Evolutionary conservation across 1,284 basidiomycete genomes (phyloP).

Genomic region (Trichosporon sp.): DNA sequence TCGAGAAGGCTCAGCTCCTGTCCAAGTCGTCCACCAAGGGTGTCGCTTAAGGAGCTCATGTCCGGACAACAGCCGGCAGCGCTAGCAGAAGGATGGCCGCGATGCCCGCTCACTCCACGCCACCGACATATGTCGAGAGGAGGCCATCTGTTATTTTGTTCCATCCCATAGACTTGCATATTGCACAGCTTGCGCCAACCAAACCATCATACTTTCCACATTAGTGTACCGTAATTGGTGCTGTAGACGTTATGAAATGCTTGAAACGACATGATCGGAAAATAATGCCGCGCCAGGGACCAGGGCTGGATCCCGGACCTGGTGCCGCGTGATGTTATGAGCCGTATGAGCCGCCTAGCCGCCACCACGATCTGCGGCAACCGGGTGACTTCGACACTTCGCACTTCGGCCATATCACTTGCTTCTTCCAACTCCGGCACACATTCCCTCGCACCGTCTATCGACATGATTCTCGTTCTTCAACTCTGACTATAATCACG

Average conservation of each 20-base stretch:
- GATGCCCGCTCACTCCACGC: background rate
- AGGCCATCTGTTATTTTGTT: background rate
- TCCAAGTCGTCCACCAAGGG: conserved; percentile 61
- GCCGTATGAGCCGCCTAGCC: background rate
- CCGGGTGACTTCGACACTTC: background rate
- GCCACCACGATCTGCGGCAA: background rate
- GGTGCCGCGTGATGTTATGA: background rate
- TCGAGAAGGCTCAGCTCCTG: conserved; percentile 89
- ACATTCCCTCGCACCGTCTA: background rate
- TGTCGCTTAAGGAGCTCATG: conserved; percentile 35
- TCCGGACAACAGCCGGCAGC: background rate
- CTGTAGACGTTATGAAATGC: conserved; percentile 4
- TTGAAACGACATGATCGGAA: background rate
- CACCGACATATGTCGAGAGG: background rate
- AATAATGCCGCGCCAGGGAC: background rate
- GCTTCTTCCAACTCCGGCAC: background rate
- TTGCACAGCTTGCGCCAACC: conserved; percentile 2
- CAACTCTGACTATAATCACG: background rate
- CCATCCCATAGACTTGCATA: conserved; percentile 2
- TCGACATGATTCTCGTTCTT: background rate
- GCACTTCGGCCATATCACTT: background rate
- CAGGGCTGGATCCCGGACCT: background rate
- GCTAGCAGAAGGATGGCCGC: background rate
- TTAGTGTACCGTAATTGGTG: background rate
- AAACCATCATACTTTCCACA: background rate